Evolutionary conservation across 768 basidiomycete species (phyloP).

Genomic region (Phylloporus sp.): DNA sequence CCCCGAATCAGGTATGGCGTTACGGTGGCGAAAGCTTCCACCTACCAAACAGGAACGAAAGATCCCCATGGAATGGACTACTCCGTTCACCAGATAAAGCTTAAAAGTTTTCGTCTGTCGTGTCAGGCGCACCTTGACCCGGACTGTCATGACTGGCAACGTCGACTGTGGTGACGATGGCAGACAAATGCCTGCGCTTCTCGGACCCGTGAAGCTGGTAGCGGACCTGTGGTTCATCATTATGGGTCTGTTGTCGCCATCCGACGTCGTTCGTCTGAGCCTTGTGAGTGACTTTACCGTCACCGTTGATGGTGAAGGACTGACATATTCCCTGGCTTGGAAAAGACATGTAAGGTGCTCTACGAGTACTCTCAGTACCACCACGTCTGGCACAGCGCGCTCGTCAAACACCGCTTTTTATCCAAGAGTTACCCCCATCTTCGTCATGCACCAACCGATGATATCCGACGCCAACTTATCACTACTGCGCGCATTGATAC

Average conservation of each 20-base stretch:
- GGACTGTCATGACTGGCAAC: not conserved
- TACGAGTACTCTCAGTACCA: slow-evolving; percentile 21
- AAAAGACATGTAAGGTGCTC: slow-evolving; percentile 26
- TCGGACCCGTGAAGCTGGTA: slow-evolving; percentile 13
- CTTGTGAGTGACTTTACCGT: slow-evolving; percentile 17
- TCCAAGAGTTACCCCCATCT: slow-evolving; percentile 26
- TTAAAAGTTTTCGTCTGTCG: not conserved
- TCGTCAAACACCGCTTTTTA: slow-evolving; percentile 23
- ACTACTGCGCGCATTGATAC: slow-evolving; percentile 21
- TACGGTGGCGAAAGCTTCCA: slow-evolving; percentile 16
- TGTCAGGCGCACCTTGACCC: not conserved
- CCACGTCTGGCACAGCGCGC: slow-evolving; percentile 26
- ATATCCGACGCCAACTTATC: slow-evolving; percentile 23
- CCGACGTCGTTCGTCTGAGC: slow-evolving; percentile 23
- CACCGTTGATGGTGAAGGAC: not conserved
- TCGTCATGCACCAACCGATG: slow-evolving; percentile 9
- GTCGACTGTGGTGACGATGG: not conserved
- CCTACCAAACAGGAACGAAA: slow-evolving; percentile 4
- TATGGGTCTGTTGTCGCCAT: slow-evolving; percentile 26
- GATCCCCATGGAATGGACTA: slow-evolving; percentile 1
- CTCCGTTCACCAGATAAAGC: not conserved
- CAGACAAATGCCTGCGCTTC: not conserved
- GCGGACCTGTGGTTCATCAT: slow-evolving; percentile 29
- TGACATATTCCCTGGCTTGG: not conserved
- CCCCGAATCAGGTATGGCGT: slow-evolving; percentile 13